Percentiles rank a stretch among this genome's conserved stretches.
Evolutionary conservation across 2,329 filamentous ascomycete species (phyloP).

Genomic region (Westerdykella sp.): DNA sequence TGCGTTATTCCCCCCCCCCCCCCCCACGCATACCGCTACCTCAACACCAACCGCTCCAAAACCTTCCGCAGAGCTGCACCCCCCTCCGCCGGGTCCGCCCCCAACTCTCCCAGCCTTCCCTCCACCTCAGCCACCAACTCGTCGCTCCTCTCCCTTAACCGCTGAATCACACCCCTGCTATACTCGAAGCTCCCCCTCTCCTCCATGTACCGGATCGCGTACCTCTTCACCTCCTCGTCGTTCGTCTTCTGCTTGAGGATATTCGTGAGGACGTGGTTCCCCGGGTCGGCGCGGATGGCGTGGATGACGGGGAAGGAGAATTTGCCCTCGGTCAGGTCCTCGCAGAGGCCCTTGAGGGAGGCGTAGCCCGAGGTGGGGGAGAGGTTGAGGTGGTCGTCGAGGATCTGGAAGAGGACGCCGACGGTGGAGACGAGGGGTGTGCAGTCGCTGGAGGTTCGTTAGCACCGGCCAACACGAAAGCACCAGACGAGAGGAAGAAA

Average conservation of each 20-base stretch:
- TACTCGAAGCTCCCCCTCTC: conserved; percentile 84
- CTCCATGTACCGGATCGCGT: conserved; percentile 89
- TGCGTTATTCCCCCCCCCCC: no score
- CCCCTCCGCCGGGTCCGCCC: conserved; percentile 31
- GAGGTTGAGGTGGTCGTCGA: conserved; percentile 91
- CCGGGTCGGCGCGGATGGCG: conserved; percentile 70
- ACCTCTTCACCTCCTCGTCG: conserved; percentile 82
- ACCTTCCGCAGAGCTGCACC: conserved; percentile 38
- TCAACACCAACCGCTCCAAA: conserved; percentile 36
- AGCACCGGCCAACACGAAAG: conserved; percentile 2
- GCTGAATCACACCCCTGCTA: conserved; percentile 56
- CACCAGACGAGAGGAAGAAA: not conserved
- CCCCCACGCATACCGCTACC: conserved; percentile 4
- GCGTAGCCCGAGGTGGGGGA: conserved; percentile 55
- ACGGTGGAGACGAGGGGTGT: conserved; percentile 79
- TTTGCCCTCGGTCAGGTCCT: conserved; percentile 95
- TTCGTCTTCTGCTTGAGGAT: conserved; percentile 86
- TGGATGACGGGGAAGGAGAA: conserved; percentile 96
- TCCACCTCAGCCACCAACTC: conserved; percentile 40
- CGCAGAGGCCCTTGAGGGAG: conserved; percentile 85
- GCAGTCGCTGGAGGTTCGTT: conserved; percentile 53
- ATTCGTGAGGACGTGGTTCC: conserved; percentile 75
- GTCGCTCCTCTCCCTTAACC: conserved; percentile 40
- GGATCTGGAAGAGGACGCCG: conserved; percentile 83
- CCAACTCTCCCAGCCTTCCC: conserved; percentile 28